These are phyloP conservation scores for Nothopassalora personata DNA, from an alignment of 2,329 filamentous ascomycete genomes.

Conservation along the genomic window DNA sequence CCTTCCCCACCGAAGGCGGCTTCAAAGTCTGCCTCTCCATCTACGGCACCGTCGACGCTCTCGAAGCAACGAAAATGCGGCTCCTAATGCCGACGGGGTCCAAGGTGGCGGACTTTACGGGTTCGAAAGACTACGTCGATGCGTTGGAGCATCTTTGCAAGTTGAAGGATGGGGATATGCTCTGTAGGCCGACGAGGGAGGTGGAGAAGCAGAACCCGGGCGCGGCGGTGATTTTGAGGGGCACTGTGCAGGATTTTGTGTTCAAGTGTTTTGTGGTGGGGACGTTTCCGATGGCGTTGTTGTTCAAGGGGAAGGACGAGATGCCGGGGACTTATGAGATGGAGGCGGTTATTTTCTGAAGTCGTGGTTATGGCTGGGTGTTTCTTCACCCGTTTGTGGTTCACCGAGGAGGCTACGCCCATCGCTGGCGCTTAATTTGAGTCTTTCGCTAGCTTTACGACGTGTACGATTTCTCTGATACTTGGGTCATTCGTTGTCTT, in stretches of 20 bases:
- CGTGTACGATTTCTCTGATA: too few species aligned
- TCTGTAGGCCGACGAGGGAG: background rate
- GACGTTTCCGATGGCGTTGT: background rate
- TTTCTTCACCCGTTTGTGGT: too few species aligned
- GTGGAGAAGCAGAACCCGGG: background rate
- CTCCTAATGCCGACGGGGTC: background rate
- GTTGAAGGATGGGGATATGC: constrained; percentile 1
- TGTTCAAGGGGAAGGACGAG: background rate
- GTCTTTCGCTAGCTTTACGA: too few species aligned
- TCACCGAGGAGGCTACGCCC: too few species aligned
- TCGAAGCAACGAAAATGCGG: background rate
- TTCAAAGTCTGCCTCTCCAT: background rate
- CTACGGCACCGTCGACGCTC: constrained; percentile 1
- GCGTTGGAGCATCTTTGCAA: background rate
- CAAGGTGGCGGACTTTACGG: background rate
- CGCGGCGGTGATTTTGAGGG: background rate
- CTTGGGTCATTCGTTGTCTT: too few species aligned
- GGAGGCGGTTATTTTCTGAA: background rate
- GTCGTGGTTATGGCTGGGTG: background rate
- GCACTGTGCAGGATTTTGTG: background rate
- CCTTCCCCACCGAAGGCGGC: background rate
- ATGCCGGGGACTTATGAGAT: background rate
- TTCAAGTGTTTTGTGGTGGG: background rate
- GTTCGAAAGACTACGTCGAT: background rate
- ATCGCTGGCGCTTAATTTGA: too few species aligned